A percentile compares a stretch with the other conserved stretches of the same genome.
phyloP scores from a whole-genome alignment of 257 asterid genomes.

The Knoxia roxburghii region DNA sequence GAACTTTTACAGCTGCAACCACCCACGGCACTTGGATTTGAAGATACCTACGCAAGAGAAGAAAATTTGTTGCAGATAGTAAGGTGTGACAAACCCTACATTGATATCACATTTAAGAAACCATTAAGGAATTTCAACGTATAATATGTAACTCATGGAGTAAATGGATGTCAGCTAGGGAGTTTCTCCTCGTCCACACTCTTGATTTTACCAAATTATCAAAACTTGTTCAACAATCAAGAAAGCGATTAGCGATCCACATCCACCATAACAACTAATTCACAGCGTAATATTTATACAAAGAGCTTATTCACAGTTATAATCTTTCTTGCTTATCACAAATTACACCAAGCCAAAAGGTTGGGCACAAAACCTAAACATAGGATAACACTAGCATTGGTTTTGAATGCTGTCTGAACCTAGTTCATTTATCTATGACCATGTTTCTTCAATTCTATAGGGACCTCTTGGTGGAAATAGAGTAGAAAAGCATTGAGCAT shows the following conservation, averaged over 20 bases:
- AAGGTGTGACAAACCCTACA: neutral
- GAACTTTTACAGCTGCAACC: slow-evolving; percentile 97
- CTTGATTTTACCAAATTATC: neutral
- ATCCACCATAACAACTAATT: no score
- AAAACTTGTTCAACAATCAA: neutral
- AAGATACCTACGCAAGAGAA: slow-evolving; percentile 51
- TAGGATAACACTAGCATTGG: no score
- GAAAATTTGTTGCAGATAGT: neutral
- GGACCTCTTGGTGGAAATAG: neutral
- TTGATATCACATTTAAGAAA: neutral
- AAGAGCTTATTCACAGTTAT: neutral
- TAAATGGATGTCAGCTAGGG: neutral
- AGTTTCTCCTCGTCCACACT: neutral
- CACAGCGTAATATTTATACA: neutral
- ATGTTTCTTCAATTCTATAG: neutral
- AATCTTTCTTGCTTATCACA: neutral
- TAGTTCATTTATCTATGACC: neutral
- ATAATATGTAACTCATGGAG: neutral
- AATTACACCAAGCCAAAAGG: neutral
- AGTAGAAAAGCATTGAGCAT: neutral
- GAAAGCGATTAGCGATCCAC: neutral
- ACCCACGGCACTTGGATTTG: slow-evolving; percentile 93
- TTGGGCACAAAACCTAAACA: neutral
- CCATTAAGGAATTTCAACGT: neutral
- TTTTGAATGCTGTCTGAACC: neutral